Evolutionary conservation across 371 early-diverging fungal genomes (phyloP).

Genomic region (Rhizopus delemar): DNA sequence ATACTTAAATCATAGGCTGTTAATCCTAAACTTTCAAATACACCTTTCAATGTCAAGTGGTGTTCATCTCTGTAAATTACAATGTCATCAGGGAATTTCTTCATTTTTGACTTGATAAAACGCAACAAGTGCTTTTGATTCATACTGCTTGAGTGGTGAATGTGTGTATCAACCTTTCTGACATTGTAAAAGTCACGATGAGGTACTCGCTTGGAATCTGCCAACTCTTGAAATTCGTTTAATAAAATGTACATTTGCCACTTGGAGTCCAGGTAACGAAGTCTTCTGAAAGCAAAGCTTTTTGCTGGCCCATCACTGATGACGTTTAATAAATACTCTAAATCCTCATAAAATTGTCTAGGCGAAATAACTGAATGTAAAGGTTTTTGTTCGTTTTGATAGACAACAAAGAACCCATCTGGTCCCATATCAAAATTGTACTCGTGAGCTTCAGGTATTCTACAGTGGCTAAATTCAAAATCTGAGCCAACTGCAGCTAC

Average conservation of each 20-base stretch:
- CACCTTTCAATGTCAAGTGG: conserved; percentile 70
- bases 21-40: conserved; percentile 92
- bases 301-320: conserved; percentile 95
- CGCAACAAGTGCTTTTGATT: conserved; percentile 98
- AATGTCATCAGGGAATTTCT: conserved; percentile 74
- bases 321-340: conserved; percentile 80
- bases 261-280: conserved; percentile 92
- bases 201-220: conserved; percentile 91
- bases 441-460: conserved; percentile 57
- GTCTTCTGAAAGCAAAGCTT: conserved; percentile 90
- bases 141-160: conserved; percentile 97
- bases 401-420: conserved; percentile 12
- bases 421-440: conserved; percentile 22
- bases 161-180: conserved; percentile 98
- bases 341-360: conserved; percentile 87
- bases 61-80: conserved; percentile 80
- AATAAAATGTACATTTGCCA: conserved; percentile 92
- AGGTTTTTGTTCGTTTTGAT: conserved; percentile 28
- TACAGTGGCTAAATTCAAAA: conserved; percentile 64
- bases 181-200: conserved; percentile 99
- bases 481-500: conserved; percentile 54
- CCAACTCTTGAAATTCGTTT: conserved; percentile 93
- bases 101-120: conserved; percentile 96
- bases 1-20: conserved; percentile 96
- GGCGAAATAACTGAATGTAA: conserved; percentile 69